Evolutionary conservation across 306 rosid species (phyloP).

Genomic region (Quercus bicolor): DNA sequence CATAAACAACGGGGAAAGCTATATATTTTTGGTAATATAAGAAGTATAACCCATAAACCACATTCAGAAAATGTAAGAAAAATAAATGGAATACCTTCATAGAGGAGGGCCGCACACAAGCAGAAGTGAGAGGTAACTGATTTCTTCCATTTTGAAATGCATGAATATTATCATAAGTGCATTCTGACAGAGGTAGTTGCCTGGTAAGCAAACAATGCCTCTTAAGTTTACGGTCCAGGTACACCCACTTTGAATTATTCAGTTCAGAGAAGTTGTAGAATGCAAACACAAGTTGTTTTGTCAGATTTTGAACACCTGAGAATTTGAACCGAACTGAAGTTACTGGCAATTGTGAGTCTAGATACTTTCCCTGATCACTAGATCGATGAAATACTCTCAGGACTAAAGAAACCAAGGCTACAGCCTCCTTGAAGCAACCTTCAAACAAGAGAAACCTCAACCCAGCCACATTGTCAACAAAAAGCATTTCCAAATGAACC

Average conservation of each 20-base stretch:
- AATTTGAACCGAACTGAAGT: constrained; percentile 83
- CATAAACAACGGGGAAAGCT: background rate
- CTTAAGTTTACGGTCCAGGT: constrained; percentile 61
- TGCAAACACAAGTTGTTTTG: constrained; percentile 73
- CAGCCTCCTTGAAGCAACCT: constrained; percentile 72
- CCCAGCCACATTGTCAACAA: constrained; percentile 84
- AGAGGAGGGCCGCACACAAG: constrained; percentile 29
- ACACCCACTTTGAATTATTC: constrained; percentile 64
- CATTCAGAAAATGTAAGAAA: constrained; percentile 3
- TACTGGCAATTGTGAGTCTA: constrained; percentile 60
- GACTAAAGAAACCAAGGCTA: constrained; percentile 55
- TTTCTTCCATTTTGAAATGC: constrained; percentile 59
- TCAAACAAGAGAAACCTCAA: constrained; percentile 75
- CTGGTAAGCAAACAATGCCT: constrained; percentile 64
- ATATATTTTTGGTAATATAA: background rate
- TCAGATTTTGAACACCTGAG: constrained; percentile 45
- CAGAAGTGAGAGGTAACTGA: constrained; percentile 30
- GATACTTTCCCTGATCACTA: constrained; percentile 38
- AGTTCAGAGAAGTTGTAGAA: constrained; percentile 61
- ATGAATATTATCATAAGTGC: constrained; percentile 86
- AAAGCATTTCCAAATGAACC: constrained; percentile 83
- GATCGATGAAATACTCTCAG: constrained; percentile 55
- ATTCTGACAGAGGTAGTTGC: constrained; percentile 73
- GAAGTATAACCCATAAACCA: background rate
- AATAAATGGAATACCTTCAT: constrained; percentile 50